Evolutionary conservation across 176 grass and related monocot genomes (phyloP).

Genomic region (Sorghum bicolor): Sorghum_bicolor_NCBIv3 NC_012874.2:71706001-71706500

Average conservation of each 20-base stretch:
- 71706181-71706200: constrained; percentile 36
- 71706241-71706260: not conserved
- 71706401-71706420: not conserved
- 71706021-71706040: constrained; percentile 17
- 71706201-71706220: not conserved
- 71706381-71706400: not conserved
- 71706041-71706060: constrained; percentile 22
- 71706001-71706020: constrained; percentile 33
- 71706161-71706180: constrained; percentile 27
- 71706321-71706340: not conserved
- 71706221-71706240: constrained; percentile 6
- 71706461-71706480: not conserved
- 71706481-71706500: not conserved
- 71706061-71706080: constrained; percentile 37
- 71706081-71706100: constrained; percentile 22
- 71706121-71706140: constrained; percentile 16
- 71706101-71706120: constrained; percentile 36
- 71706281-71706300: not conserved
- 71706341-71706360: not conserved
- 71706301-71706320: not conserved
- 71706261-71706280: not conserved
- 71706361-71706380: not conserved
- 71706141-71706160: constrained; percentile 34
- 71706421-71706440: not conserved
- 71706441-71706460: not conserved